Evolutionary conservation across 2,329 filamentous ascomycete species (phyloP).

Genomic region (Cercospora berteroae): DNA sequence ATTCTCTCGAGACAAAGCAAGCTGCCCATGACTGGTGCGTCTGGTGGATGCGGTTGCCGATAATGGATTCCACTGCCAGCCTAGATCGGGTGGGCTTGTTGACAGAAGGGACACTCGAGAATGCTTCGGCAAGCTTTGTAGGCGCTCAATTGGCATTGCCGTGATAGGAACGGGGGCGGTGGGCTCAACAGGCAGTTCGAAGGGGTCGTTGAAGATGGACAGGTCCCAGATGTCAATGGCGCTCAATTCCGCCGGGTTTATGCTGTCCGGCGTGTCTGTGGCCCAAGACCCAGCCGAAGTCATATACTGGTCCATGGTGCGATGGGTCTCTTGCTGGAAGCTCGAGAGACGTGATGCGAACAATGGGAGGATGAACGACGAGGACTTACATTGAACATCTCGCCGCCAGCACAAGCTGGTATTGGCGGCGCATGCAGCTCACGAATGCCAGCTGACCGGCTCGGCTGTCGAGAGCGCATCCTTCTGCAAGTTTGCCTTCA

Average conservation of each 20-base stretch:
- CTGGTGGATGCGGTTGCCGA: not conserved
- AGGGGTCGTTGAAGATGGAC: constrained; percentile 8
- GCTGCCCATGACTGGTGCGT: constrained; percentile 1
- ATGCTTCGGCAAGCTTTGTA: constrained; percentile 1
- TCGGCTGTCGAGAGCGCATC: not conserved
- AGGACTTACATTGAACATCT: not conserved
- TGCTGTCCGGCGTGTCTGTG: not conserved
- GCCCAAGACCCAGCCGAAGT: not conserved
- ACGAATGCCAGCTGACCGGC: not conserved
- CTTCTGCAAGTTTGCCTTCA: not conserved
- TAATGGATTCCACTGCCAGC: constrained; percentile 5
- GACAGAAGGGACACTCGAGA: constrained; percentile 4
- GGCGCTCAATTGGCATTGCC: not conserved
- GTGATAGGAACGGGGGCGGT: not conserved
- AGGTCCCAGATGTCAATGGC: constrained; percentile 6
- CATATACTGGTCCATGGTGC: not conserved
- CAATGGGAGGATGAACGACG: not conserved
- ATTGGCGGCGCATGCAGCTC: constrained; percentile 1
- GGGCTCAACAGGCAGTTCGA: not conserved
- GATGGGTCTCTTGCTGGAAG: not conserved
- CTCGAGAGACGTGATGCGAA: not conserved
- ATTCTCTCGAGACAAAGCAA: not conserved
- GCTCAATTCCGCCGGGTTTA: constrained; percentile 1
- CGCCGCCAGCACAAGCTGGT: constrained; percentile 2
- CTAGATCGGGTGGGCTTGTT: constrained; percentile 5